Percentiles rank a stretch among this genome's conserved stretches.
phyloP scores from a whole-genome alignment of 768 basidiomycete genomes.

The Sistotremastrum niveocremeum region DNA sequence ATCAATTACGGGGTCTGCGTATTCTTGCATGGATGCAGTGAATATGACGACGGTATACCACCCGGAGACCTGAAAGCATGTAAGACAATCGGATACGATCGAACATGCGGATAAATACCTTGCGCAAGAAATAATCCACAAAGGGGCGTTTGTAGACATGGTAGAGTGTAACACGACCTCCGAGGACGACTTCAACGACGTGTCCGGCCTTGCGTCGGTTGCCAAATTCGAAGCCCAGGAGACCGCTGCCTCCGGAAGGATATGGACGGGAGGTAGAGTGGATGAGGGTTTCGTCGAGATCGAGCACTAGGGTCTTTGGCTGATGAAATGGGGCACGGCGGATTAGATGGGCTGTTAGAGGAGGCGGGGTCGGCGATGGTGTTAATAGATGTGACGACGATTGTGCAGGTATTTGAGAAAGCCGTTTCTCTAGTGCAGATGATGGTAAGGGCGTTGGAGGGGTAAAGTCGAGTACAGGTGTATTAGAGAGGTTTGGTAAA shows the following conservation, averaged over 20 bases:
- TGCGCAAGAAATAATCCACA: slow-evolving; percentile 88
- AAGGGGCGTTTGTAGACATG: slow-evolving; percentile 98
- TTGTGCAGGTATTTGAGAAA: slow-evolving; percentile 8
- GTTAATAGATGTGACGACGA: slow-evolving; percentile 6
- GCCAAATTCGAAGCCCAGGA: slow-evolving; percentile 40
- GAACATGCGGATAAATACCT: slow-evolving; percentile 32
- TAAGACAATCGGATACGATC: not conserved
- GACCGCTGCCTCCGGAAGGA: slow-evolving; percentile 35
- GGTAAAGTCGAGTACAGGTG: not conserved
- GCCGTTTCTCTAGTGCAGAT: slow-evolving; percentile 1
- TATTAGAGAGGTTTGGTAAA: not conserved
- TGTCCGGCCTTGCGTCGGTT: slow-evolving; percentile 59
- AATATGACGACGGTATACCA: slow-evolving; percentile 99
- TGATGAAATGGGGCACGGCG: slow-evolving; percentile 63
- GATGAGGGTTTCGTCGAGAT: slow-evolving; percentile 96
- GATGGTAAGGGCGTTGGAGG: not conserved
- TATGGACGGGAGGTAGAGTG: slow-evolving; percentile 88
- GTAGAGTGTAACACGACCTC: slow-evolving; percentile 81
- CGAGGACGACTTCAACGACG: slow-evolving; percentile 86
- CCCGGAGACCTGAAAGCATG: slow-evolving; percentile 58
- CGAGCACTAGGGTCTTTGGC: slow-evolving; percentile 91
- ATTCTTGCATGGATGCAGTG: slow-evolving; percentile 98
- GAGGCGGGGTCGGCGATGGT: slow-evolving; percentile 22
- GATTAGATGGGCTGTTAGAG: slow-evolving; percentile 16
- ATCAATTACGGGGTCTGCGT: slow-evolving; percentile 98